These are phyloP conservation scores for Daldinia bambusicola DNA, from an alignment of 495 filamentous ascomycete genomes.

Conservation along the genomic window DNA sequence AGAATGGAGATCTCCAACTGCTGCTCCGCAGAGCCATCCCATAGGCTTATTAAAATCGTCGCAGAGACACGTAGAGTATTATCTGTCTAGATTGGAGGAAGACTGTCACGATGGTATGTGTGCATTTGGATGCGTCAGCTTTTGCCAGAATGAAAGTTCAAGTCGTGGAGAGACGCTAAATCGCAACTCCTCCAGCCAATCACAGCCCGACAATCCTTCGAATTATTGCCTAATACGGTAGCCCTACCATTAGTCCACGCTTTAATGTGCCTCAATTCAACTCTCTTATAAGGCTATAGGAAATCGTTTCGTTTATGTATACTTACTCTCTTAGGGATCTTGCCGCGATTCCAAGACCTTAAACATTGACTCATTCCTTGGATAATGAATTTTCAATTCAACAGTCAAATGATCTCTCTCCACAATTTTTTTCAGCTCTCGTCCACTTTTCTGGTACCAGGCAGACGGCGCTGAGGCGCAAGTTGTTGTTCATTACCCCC, in stretches of 20 bases:
- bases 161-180: background rate
- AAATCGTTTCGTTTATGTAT: too few species aligned
- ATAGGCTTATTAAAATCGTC: background rate
- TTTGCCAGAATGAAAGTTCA: background rate
- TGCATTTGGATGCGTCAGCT: background rate
- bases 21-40: background rate
- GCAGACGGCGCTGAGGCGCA: background rate
- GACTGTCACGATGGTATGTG: background rate
- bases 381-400: background rate
- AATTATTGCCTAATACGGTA: constrained; percentile 6
- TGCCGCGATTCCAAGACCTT: background rate
- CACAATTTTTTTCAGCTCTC: background rate
- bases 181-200: background rate
- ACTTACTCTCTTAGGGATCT: background rate
- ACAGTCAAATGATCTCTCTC: background rate
- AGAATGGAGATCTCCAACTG: background rate
- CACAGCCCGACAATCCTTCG: background rate
- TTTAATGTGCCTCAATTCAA: background rate
- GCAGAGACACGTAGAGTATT: too few species aligned
- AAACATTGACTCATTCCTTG: background rate
- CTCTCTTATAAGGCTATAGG: background rate
- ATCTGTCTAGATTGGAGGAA: too few species aligned
- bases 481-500: background rate
- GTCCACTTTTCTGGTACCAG: background rate
- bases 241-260: background rate